Evolutionary conservation across 805 yeast species (phyloP), one percentile per base, ranked within the genome.

Genomic region (Candida argentea): DNA sequence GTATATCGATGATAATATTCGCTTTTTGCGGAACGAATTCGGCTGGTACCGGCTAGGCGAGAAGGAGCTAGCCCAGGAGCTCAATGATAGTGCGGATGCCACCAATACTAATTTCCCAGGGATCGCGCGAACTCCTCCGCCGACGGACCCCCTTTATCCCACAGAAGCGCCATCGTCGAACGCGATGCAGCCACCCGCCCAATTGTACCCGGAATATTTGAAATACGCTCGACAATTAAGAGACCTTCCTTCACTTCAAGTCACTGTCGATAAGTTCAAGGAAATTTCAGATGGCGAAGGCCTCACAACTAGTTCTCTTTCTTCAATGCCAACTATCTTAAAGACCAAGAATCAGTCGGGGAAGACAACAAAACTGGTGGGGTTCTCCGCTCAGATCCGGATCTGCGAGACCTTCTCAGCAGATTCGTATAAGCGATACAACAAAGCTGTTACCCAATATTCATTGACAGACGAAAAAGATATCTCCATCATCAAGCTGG

Each of bases 401-500:
- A 57, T 72, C 25, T 67, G 67, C 36, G 70, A 69, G 29, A 73
- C 83, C 1, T 66, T 57, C 38, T 61, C 78, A 1, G 55, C 74
- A 3, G 50, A 52, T 7, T 48, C 58, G 37, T 76, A 76, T 44
- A 67, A 71, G 39, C 59, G 84, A 28, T 65, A 56, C 56, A 76
- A 64, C 48, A 61, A 52, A 46, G 57, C 55, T 6, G 65, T 71
- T 33, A 70, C 73, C 20, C 70, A 63, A 49, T 67, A 65, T 44
- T 53, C 69, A 34, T 44, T 63, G 40, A 52, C 67, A n/a, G 69
- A 70, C 31, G 70, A 75, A 3, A 48, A 49, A 15, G 55, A 66
- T 37, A 65, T 76, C 32, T 65, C 63, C 36, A 63, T 61, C 28
- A 73, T 81, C 38, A 73, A 82, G 47, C 52, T 57, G 22, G 89